A percentile compares a stretch with the other conserved stretches of the same genome.
Conservation (phyloP, 129 eudicot species). For the Smallanthus sonchifolius region DNA sequence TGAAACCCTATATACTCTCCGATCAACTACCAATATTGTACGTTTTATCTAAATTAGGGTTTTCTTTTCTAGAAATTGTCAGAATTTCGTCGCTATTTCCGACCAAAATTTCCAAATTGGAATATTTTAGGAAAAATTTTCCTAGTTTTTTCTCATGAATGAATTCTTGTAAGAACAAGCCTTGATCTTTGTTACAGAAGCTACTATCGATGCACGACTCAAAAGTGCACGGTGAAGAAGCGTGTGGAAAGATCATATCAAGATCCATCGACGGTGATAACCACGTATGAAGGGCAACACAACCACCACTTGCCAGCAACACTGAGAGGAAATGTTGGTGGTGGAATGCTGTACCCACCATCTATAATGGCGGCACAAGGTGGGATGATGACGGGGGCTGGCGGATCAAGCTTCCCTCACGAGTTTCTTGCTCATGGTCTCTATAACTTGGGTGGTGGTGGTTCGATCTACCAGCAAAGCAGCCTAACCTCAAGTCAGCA, state of each 20-base stretch:
- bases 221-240: slow-evolving; percentile 87
- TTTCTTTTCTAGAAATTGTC: too few species aligned
- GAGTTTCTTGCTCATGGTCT: slow-evolving; percentile 21
- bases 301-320: slow-evolving; percentile 83
- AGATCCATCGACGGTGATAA: slow-evolving; percentile 77
- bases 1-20: too few species aligned
- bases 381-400: slow-evolving; percentile 3
- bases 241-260: slow-evolving; percentile 83
- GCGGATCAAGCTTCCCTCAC: slow-evolving; percentile 41
- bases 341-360: slow-evolving; percentile 49
- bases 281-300: slow-evolving; percentile 94
- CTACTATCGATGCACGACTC: slow-evolving; percentile 93
- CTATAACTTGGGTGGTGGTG: slow-evolving; percentile 21
- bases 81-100: too few species aligned
- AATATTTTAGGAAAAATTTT: too few species aligned
- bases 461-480: slow-evolving; percentile 28
- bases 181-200: slow-evolving; percentile 46
- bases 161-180: background rate
- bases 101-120: too few species aligned
- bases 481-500: slow-evolving; percentile 30
- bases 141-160: too few species aligned
- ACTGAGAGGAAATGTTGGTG: slow-evolving; percentile 61
- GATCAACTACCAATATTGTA: too few species aligned
- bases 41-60: too few species aligned
- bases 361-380: slow-evolving; percentile 37